Evolutionary conservation across 177 flowering plant species (phyloP).

Genomic region (Vitis hybrid): DNA sequence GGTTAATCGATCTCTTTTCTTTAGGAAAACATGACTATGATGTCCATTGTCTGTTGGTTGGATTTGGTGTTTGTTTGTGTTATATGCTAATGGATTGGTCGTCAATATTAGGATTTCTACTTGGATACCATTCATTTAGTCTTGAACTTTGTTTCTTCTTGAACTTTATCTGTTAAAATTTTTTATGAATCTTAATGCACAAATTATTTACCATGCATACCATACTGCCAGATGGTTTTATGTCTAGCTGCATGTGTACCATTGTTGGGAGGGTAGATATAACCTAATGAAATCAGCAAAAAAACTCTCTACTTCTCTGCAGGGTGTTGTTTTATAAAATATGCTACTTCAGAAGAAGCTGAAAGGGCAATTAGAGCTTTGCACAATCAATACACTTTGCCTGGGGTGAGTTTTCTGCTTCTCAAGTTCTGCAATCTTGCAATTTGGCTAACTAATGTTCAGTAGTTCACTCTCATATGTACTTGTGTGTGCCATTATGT

Average conservation of each 20-base stretch:
- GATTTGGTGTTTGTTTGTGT: too few relatives aligned
- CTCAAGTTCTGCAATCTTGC: background rate
- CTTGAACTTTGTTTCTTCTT: background rate
- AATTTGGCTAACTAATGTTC: background rate
- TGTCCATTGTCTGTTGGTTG: too few relatives aligned
- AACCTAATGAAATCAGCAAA: slow-evolving; percentile 23
- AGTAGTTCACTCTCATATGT: slow-evolving; percentile 6
- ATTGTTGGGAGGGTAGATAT: slow-evolving; percentile 13
- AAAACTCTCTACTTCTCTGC: slow-evolving; percentile 46
- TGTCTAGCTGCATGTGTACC: background rate
- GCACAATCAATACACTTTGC: slow-evolving; percentile 86
- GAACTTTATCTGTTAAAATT: background rate
- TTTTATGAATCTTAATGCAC: background rate
- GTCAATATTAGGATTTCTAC: too few relatives aligned
- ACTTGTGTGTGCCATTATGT: background rate
- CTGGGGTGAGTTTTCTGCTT: slow-evolving; percentile 69
- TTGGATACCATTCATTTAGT: background rate
- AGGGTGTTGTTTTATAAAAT: slow-evolving; percentile 98
- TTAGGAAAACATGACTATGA: too few relatives aligned
- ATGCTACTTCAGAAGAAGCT: slow-evolving; percentile 88
- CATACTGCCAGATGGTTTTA: background rate
- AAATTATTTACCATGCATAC: background rate
- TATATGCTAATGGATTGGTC: too few relatives aligned
- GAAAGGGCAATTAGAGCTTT: slow-evolving; percentile 87
- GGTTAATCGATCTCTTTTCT: too few relatives aligned